Conservation (phyloP, 2,329 filamentous ascomycete species). For the Ophiostoma triangulosporum region DNA sequence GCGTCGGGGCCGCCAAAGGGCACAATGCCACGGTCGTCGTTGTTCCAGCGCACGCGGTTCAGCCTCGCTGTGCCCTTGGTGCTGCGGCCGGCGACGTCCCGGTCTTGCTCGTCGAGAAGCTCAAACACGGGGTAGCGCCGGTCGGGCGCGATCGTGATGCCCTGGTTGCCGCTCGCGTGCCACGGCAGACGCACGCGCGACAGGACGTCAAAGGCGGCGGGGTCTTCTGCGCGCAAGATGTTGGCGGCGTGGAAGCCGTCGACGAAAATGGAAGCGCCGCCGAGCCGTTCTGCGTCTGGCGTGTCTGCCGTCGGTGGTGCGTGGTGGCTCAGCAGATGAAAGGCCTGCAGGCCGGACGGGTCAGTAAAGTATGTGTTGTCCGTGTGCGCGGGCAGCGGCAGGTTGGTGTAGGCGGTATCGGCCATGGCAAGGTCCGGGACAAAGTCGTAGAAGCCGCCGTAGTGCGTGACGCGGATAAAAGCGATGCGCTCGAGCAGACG, state of each 20-base stretch:
- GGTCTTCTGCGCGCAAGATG: constrained; percentile 41
- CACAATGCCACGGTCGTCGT: constrained; percentile 67
- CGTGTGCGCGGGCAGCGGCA: constrained; percentile 73
- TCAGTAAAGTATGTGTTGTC: constrained; percentile 96
- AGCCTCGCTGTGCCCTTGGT: constrained; percentile 16
- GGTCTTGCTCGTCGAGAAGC: constrained; percentile 27
- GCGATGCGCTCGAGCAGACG: constrained; percentile 66
- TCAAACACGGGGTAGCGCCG: constrained; percentile 59
- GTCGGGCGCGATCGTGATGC: constrained; percentile 65
- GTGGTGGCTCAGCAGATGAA: constrained; percentile 78
- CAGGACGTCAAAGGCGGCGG: constrained; percentile 44
- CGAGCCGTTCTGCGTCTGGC: constrained; percentile 24
- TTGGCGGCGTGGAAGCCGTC: constrained; percentile 69
- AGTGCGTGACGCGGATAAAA: constrained; percentile 82
- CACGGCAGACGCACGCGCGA: constrained; percentile 46
- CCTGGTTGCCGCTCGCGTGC: constrained; percentile 83
- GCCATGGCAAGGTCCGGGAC: constrained; percentile 76
- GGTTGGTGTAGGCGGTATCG: constrained; percentile 82
- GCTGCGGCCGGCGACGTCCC: background rate
- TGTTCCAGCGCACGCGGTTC: constrained; percentile 77
- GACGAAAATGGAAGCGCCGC: constrained; percentile 69
- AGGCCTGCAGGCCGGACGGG: constrained; percentile 78
- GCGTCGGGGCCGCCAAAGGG: constrained; percentile 28
- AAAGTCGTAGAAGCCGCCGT: constrained; percentile 72
- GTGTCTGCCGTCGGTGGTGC: constrained; percentile 23